Conservation (phyloP, 495 filamentous ascomycete genomes). For the Penicillium steckii region DNA sequence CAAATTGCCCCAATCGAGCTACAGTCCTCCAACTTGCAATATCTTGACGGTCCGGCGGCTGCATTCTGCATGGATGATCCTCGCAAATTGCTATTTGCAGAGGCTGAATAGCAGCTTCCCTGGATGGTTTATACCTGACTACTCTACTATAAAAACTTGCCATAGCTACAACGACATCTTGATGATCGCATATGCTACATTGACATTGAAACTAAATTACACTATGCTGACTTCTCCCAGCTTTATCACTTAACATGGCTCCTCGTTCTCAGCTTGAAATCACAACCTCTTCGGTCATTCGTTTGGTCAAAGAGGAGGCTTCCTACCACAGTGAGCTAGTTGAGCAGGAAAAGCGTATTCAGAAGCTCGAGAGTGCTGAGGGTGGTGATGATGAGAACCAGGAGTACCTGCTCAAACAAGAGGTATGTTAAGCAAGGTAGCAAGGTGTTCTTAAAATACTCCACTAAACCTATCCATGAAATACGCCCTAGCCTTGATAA, state of each 20-base stretch:
- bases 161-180: too few species aligned
- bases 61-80: neutral
- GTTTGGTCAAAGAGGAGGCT: conserved; percentile 86
- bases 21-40: neutral
- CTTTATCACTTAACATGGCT: conserved; percentile 52
- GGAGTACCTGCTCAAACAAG: conserved; percentile 74
- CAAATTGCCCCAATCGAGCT: neutral
- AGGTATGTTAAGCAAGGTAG: conserved; percentile 59
- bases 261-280: conserved; percentile 72
- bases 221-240: neutral
- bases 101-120: too few species aligned
- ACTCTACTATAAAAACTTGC: too few species aligned
- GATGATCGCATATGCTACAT: too few species aligned
- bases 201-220: too few species aligned
- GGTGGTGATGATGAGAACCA: conserved; percentile 62
- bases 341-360: conserved; percentile 67
- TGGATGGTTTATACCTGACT: too few species aligned
- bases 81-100: neutral
- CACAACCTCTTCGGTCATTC: conserved; percentile 68
- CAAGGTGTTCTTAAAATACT: neutral
- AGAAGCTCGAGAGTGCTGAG: conserved; percentile 54
- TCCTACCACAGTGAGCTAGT: conserved; percentile 83
- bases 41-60: neutral
- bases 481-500: too few species aligned
- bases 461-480: too few species aligned